These are phyloP conservation scores for Obelidium mucronatum DNA, from an alignment of 192 early-diverging fungal genomes.

Conservation along the genomic window DNA sequence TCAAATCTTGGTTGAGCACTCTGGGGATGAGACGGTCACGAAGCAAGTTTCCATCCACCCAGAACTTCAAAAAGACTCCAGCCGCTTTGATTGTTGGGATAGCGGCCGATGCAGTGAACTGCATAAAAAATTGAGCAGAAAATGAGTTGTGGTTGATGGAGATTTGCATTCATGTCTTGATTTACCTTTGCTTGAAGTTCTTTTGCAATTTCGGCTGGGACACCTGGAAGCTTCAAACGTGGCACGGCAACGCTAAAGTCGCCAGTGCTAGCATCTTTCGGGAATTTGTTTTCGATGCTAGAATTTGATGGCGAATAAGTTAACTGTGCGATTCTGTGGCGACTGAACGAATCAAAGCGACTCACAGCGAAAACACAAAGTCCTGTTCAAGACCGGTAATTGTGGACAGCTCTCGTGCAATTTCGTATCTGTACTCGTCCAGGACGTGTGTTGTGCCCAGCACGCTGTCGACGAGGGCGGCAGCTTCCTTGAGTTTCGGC, in stretches of 20 bases:
- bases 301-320: background rate
- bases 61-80: conserved; percentile 43
- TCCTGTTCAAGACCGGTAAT: conserved; percentile 21
- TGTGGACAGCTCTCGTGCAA: conserved; percentile 19
- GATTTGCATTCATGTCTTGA: background rate
- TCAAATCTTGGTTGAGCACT: conserved; percentile 28
- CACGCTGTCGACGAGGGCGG: conserved; percentile 5
- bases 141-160: background rate
- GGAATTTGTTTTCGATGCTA: conserved; percentile 37
- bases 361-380: conserved; percentile 28
- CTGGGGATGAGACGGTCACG: conserved; percentile 40
- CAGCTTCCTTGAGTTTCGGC: conserved; percentile 22
- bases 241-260: conserved; percentile 42
- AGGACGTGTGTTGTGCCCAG: conserved; percentile 24
- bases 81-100: conserved; percentile 21
- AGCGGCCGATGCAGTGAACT: background rate
- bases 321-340: background rate
- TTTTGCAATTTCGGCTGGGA: conserved; percentile 39
- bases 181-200: conserved; percentile 34
- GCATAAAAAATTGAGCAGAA: background rate
- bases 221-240: conserved; percentile 38
- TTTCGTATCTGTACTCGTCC: conserved; percentile 38
- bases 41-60: conserved; percentile 30
- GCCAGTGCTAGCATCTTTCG: conserved; percentile 33
- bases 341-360: background rate